Evolutionary conservation across 2,329 filamentous ascomycete genomes (phyloP), one percentile per base, ranked within the genome.

Genomic region (Dactylellina parvicollis): DNA sequence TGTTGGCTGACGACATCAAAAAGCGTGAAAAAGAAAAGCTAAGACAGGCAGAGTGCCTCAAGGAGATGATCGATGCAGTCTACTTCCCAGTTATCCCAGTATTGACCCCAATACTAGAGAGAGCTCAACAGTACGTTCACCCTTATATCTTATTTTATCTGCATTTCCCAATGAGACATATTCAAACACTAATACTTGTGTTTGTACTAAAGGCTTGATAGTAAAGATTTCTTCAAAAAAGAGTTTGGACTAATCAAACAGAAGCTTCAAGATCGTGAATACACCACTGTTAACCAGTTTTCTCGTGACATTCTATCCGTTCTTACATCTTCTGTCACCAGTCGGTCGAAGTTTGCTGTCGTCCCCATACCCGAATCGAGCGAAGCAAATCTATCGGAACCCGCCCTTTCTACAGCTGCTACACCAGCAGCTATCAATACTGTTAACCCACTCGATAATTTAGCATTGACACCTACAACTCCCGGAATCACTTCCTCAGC

Each of bases 61-160:
- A 88, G 76, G 88, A 89, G 72, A 89, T 96, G 78, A 87, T 98
- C 28, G 90, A 98, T 79, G 90, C 87, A 34, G 90, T 96, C 77
- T 99, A 98, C 81, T 97, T 98, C 76, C 95, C 95, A 0, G 87
- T 97, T 12, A 86, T 89, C 64, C 88, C 88, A 77, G 82, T 96
- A 55, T 85, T 99, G 20, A 86, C 85, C 78, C 90, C 91, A 2
- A 89, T 95, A 26, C 83, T 97, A 54, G 89, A 92, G 40, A 92
- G 90, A 81, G 92, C 92, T 8, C 85, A 91, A 78, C 84, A 84
- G 92, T 97, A 86, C 87, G 92, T 87, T 34, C 59, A 8, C 3
- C 18, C 65, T 10, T 12, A 34, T 22, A 76, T 79, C 10, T 30
- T 24, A 24, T 22, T 44, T 4, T 20, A 38, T 24, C 16, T 26